phyloP scores from a whole-genome alignment of 1,284 basidiomycete genomes.

The Irpex lacteus region DNA sequence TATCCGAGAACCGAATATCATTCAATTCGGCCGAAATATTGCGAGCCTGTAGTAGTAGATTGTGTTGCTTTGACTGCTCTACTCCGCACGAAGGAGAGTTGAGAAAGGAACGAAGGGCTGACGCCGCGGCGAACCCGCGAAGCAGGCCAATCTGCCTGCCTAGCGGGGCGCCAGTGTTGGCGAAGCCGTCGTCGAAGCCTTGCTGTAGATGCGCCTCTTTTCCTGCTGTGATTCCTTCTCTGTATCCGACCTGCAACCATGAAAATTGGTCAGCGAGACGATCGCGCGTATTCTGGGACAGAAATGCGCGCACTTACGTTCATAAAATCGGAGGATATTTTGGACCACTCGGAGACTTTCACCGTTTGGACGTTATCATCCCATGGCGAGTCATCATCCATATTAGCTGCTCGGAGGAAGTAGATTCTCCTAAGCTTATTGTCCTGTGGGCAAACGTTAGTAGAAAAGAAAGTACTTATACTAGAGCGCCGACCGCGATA shows the following conservation, averaged over 20 bases:
- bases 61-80: background rate
- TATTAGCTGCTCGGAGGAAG: background rate
- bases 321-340: conserved; percentile 62
- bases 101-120: conserved; percentile 56
- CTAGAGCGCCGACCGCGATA: too few relatives aligned
- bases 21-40: conserved; percentile 52
- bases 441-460: too few relatives aligned
- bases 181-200: conserved; percentile 84
- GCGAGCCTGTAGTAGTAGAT: conserved; percentile 38
- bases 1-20: conserved; percentile 59
- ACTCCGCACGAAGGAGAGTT: conserved; percentile 15
- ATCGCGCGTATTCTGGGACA: background rate
- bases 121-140: conserved; percentile 28
- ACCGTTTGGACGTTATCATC: conserved; percentile 38
- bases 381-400: conserved; percentile 51
- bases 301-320: conserved; percentile 41
- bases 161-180: conserved; percentile 64
- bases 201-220: conserved; percentile 78
- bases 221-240: conserved; percentile 84
- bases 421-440: too few relatives aligned
- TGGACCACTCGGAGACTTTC: conserved; percentile 59
- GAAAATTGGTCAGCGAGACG: background rate
- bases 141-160: conserved; percentile 66
- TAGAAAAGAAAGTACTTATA: too few relatives aligned
- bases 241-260: conserved; percentile 68